Evolutionary conservation across 495 filamentous ascomycete genomes (phyloP).

Genomic region (Hypoxylon rickii): DNA sequence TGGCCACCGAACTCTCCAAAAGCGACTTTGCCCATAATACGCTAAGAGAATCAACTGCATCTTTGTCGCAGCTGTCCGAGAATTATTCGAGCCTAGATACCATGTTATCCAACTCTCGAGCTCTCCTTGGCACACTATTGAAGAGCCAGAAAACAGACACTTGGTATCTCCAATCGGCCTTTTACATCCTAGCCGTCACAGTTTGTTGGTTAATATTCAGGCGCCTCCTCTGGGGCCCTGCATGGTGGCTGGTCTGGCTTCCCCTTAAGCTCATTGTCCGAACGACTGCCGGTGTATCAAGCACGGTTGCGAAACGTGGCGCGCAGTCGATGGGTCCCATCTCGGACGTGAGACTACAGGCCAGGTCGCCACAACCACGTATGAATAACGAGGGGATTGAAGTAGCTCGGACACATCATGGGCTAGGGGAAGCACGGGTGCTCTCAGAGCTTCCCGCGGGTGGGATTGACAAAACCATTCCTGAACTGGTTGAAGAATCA

Average conservation of each 20-base stretch:
- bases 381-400: slow-evolving; percentile 54
- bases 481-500: slow-evolving; percentile 40
- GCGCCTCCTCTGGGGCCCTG: slow-evolving; percentile 81
- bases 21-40: slow-evolving; percentile 89
- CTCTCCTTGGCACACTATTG: slow-evolving; percentile 77
- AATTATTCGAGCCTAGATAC: slow-evolving; percentile 78
- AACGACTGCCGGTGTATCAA: slow-evolving; percentile 52
- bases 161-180: slow-evolving; percentile 90
- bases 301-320: slow-evolving; percentile 36
- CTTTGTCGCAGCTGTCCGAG: slow-evolving; percentile 76
- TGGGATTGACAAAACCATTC: slow-evolving; percentile 56
- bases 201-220: slow-evolving; percentile 86
- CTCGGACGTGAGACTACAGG: slow-evolving; percentile 32
- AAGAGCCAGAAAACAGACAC: slow-evolving; percentile 91
- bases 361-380: slow-evolving; percentile 36
- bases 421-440: slow-evolving; percentile 20
- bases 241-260: slow-evolving; percentile 86
- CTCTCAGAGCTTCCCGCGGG: slow-evolving; percentile 48
- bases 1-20: slow-evolving; percentile 78
- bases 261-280: slow-evolving; percentile 67
- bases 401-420: slow-evolving; percentile 42
- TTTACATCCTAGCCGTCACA: slow-evolving; percentile 77
- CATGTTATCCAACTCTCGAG: slow-evolving; percentile 71
- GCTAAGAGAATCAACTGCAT: slow-evolving; percentile 77
- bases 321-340: slow-evolving; percentile 45